A percentile compares a stretch with the other conserved stretches of the same genome.
These are phyloP conservation scores for Anethum foeniculum DNA, from an alignment of 140 eudicot species.

Conservation along the genomic window DNA sequence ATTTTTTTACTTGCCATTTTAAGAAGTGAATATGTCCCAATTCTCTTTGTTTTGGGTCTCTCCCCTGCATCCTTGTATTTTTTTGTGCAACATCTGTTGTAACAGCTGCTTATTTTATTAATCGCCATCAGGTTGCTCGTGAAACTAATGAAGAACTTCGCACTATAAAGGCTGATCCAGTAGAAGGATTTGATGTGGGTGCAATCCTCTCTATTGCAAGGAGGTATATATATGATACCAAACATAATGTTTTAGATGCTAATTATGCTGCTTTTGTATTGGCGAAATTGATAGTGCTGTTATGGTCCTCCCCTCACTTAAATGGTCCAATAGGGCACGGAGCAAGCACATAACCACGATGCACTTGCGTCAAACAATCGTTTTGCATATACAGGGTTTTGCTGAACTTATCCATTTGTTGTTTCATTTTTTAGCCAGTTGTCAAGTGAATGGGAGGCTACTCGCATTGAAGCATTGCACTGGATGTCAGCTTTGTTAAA, in stretches of 20 bases:
- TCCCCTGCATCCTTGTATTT: not conserved
- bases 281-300: not conserved
- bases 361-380: not conserved
- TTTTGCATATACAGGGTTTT: not conserved
- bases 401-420: not conserved
- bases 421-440: conserved; percentile 51
- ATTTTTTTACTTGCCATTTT: conserved; percentile 2
- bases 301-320: not conserved
- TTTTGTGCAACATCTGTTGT: not conserved
- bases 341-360: not conserved
- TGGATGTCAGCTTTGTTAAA: conserved; percentile 80
- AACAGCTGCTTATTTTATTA: not conserved
- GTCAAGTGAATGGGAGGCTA: conserved; percentile 84
- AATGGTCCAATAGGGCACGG: not conserved
- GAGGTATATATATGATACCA: conserved; percentile 31
- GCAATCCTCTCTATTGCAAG: conserved; percentile 68
- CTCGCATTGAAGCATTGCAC: conserved; percentile 82
- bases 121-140: conserved; percentile 61
- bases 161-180: conserved; percentile 56
- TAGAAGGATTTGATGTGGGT: conserved; percentile 88
- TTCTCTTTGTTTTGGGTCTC: not conserved
- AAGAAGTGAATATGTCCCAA: not conserved
- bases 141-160: conserved; percentile 92
- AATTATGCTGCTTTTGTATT: not conserved
- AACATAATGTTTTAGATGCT: not conserved